Evolutionary conservation across 2,329 filamentous ascomycete species (phyloP).

Genomic region (Aciculosporium take): DNA sequence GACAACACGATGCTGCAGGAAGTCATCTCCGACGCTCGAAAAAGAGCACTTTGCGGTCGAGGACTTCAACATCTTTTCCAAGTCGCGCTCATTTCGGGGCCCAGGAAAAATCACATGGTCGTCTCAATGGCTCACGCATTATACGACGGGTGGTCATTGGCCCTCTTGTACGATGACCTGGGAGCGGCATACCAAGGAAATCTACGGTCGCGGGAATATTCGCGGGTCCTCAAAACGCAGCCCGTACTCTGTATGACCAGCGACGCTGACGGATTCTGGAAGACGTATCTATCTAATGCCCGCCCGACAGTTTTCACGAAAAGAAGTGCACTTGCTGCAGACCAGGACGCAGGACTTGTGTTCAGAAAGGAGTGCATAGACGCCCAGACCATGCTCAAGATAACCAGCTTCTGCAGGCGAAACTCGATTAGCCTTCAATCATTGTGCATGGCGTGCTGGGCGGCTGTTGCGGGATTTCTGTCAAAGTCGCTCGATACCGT

Average conservation of each 20-base stretch:
- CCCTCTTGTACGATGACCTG: slow-evolving; percentile 59
- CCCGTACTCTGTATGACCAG: slow-evolving; percentile 2
- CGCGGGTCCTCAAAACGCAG: slow-evolving; percentile 9
- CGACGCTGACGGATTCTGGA: slow-evolving; percentile 48
- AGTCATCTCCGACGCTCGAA: slow-evolving; percentile 23
- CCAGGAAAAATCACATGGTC: slow-evolving; percentile 28
- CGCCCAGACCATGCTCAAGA: slow-evolving; percentile 1
- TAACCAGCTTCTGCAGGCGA: slow-evolving; percentile 46
- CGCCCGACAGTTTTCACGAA: slow-evolving; percentile 20
- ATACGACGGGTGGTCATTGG: slow-evolving; percentile 79
- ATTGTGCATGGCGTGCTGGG: slow-evolving; percentile 64
- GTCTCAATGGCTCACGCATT: slow-evolving; percentile 74
- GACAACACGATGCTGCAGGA: slow-evolving; percentile 19
- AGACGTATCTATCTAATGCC: slow-evolving; percentile 44
- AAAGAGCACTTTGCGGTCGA: slow-evolving; percentile 20
- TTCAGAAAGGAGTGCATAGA: slow-evolving; percentile 9
- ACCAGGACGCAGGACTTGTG: not conserved
- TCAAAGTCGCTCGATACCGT: slow-evolving; percentile 55
- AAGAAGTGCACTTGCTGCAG: not conserved
- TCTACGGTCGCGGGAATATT: slow-evolving; percentile 25
- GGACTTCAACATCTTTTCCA: slow-evolving; percentile 32
- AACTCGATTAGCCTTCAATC: slow-evolving; percentile 61
- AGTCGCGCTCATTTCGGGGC: slow-evolving; percentile 26
- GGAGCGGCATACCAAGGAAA: slow-evolving; percentile 43
- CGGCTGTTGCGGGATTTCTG: slow-evolving; percentile 51